Conservation (phyloP, 225 moss, liverwort and hornwort genomes). For the Climacium dendroides region DNA sequence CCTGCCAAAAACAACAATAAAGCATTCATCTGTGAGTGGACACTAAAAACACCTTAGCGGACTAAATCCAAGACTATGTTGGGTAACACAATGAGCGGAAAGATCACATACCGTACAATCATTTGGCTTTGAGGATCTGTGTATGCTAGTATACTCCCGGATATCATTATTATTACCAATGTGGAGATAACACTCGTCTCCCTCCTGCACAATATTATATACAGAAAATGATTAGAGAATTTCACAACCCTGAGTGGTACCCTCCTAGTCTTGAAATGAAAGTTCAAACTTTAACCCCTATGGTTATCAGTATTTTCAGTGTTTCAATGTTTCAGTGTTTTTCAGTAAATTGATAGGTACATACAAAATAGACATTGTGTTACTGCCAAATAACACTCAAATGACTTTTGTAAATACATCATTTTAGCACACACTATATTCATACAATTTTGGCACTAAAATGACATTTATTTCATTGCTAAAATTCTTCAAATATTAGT, state of each 20-base stretch:
- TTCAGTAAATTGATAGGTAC: background rate
- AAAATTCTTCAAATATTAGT: background rate
- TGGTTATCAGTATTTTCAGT: background rate
- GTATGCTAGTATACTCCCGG: slow-evolving; percentile 80
- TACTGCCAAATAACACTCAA: background rate
- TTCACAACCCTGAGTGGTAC: background rate
- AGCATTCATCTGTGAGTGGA: background rate
- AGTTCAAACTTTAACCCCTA: background rate
- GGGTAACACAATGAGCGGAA: background rate
- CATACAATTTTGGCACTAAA: background rate
- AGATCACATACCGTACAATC: slow-evolving; percentile 55
- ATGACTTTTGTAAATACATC: background rate
- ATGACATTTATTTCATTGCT: background rate
- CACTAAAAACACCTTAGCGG: background rate
- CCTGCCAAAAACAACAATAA: slow-evolving; percentile 27
- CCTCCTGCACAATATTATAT: slow-evolving; percentile 42
- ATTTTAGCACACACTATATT: background rate
- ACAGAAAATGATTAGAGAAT: background rate
- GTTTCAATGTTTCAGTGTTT: background rate
- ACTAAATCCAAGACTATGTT: background rate
- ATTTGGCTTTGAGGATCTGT: slow-evolving; percentile 79
- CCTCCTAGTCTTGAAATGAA: background rate
- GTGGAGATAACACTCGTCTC: slow-evolving; percentile 64
- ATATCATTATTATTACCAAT: slow-evolving; percentile 92
- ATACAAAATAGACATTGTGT: background rate